Evolutionary conservation across 352 stramenopile species (phyloP).

Genomic region (Phytopythium aichiense): DNA sequence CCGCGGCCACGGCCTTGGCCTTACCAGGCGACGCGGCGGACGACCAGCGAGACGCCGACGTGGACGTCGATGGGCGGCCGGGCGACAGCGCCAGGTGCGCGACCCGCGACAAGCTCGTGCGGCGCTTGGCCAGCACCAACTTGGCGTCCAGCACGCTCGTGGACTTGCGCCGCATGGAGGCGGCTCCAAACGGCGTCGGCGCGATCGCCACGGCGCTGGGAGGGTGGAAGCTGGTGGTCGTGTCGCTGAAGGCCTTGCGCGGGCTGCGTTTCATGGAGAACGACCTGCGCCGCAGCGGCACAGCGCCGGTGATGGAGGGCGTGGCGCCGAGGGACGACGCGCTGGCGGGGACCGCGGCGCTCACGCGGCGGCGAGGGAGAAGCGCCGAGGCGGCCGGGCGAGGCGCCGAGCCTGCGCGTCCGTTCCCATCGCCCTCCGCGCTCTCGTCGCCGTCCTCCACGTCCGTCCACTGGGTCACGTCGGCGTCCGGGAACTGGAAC

Average conservation of each 20-base stretch:
- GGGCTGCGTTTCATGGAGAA: conserved; percentile 68
- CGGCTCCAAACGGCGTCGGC: background rate
- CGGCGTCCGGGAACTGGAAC: conserved; percentile 58
- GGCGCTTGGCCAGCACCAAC: conserved; percentile 1
- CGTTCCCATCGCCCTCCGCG: background rate
- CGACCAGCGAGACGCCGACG: conserved; percentile 4
- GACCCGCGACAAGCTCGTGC: conserved; percentile 15
- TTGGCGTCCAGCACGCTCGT: conserved; percentile 33
- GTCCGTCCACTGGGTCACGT: conserved; percentile 23
- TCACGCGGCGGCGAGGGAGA: background rate
- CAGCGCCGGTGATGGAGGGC: conserved; percentile 27
- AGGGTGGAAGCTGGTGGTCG: no score
- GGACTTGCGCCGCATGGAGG: conserved; percentile 45
- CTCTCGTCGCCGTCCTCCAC: conserved; percentile 12
- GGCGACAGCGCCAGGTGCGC: conserved; percentile 3
- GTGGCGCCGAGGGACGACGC: conserved; percentile 21
- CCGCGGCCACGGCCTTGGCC: background rate
- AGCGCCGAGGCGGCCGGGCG: background rate
- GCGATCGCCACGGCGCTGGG: background rate
- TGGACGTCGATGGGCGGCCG: conserved; percentile 3
- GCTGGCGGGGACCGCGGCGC: background rate
- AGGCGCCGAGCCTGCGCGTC: background rate
- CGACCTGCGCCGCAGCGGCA: conserved; percentile 53
- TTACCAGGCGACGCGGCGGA: conserved; percentile 7
- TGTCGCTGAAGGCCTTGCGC: conserved; percentile 15